Evolutionary conservation across 2,329 filamentous ascomycete species (phyloP).

Genomic region (Colletotrichum chrysophilum): DNA sequence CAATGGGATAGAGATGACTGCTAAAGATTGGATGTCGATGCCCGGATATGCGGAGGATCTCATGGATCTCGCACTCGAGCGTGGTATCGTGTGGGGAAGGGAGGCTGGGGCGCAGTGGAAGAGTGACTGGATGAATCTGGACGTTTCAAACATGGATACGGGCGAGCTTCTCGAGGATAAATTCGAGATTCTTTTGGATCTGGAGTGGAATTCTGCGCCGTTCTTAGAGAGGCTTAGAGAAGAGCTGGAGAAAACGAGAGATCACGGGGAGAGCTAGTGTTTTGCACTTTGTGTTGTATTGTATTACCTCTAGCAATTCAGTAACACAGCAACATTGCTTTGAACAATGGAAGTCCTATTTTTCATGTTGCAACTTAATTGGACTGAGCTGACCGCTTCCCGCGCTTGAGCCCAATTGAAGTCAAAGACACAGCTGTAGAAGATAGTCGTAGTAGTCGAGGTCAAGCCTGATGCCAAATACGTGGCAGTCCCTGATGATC

Average conservation of each 20-base stretch:
- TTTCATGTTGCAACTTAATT: too few relatives aligned
- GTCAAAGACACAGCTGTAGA: too few relatives aligned
- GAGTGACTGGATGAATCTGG: background rate
- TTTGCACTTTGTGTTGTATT: too few relatives aligned
- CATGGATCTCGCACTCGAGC: background rate
- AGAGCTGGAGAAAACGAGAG: background rate
- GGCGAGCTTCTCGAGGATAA: background rate
- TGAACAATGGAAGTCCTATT: too few relatives aligned
- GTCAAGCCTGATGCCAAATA: too few relatives aligned
- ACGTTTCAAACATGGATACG: background rate
- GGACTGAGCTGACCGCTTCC: too few relatives aligned
- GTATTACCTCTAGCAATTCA: too few relatives aligned
- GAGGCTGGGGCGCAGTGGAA: background rate
- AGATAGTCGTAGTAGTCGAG: too few relatives aligned
- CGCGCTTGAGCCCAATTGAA: too few relatives aligned
- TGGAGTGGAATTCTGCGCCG: conserved; percentile 43
- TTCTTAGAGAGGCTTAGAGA: rapidly evolving
- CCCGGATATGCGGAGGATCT: background rate
- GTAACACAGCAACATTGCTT: too few relatives aligned
- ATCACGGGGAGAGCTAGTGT: too few relatives aligned
- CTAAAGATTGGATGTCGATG: rapidly evolving
- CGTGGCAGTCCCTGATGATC: too few relatives aligned
- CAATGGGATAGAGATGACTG: background rate
- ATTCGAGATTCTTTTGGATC: background rate
- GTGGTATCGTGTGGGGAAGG: background rate